These are phyloP conservation scores for Apiospora saccharicola DNA, from an alignment of 2,329 filamentous ascomycete genomes.

Conservation along the genomic window DNA sequence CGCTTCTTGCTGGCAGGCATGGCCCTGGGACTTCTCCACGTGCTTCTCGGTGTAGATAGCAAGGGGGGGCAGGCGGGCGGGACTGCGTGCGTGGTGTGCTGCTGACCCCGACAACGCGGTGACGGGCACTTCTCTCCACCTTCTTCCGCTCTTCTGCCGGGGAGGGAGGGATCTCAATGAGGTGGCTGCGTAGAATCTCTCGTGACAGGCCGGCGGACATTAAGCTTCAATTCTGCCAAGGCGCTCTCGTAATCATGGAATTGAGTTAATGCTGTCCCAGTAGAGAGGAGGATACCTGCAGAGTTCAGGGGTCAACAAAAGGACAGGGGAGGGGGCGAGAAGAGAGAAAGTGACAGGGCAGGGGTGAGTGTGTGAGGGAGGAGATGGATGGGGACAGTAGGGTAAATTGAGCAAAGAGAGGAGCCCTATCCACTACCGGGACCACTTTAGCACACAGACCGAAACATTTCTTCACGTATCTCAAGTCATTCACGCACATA, in stretches of 20 bases:
- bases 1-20: neutral
- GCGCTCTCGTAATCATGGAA: slow-evolving; percentile 11
- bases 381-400: neutral
- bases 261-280: neutral
- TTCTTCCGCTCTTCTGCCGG: slow-evolving; percentile 15
- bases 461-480: neutral
- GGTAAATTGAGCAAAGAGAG: slow-evolving; percentile 16
- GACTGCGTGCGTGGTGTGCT: slow-evolving; percentile 1
- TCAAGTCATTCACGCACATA: slow-evolving; percentile 14
- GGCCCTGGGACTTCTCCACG: neutral
- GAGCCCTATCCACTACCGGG: slow-evolving; percentile 1
- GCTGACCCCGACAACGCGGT: slow-evolving; percentile 4
- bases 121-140: slow-evolving; percentile 6
- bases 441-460: slow-evolving; percentile 19
- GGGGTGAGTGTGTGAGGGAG: neutral
- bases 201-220: neutral
- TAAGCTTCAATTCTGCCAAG: neutral
- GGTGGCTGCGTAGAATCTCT: neutral
- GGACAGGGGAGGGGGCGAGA: neutral
- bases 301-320: neutral
- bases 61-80: neutral
- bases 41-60: slow-evolving; percentile 2
- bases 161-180: neutral
- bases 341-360: neutral
- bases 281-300: neutral